Base-by-base conservation (phyloP, 2,329 filamentous ascomycete species). In the Rutstroemia sydowiana region DNA sequence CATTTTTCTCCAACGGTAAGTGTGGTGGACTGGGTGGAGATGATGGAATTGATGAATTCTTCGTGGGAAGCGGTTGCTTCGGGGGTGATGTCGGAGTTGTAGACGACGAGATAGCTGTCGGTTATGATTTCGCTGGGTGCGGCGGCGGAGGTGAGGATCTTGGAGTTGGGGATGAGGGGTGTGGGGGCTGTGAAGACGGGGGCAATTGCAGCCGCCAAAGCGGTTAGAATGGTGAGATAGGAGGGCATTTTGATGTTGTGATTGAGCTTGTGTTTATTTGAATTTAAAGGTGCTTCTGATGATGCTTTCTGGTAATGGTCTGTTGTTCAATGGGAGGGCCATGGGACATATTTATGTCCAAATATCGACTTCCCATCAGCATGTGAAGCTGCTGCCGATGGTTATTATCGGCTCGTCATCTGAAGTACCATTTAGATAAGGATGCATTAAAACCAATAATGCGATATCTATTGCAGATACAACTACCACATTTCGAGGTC, bases 81-180 rank as follows among this genome's bases (percentile, higher is more conserved):
- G 20, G 74, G 68, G 55, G 68, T 70, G 58, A 73, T 74, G 51
- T 73, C 75, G 57, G 70, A 71, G 65, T 83, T 79, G 71, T 82
- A 84, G 53, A 85, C 79, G 50, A 84, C 79, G 56, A 85, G 84
- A 67, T 82, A 85, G 45, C 73, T 72, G 69, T 79, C 75, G 28
- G 75, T 68, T 37, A 84, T 73, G 53, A 76, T 66, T 59, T 79
- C 69, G 9, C 58, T 58, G 50, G 72, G 73, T 30, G 72, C 66
- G 2, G 71, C 64, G 63, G 82, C 83, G 60, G 68, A 66, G 60
- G 62, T 60, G 51, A 65, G 65, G 42, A 61, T 47, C 45, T 63
- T 44, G 9, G 41, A 32, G n/a, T 51, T 41, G 23, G 30, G 41
- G 2, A 37, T 21, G 14, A 14, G 8, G 21, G 42, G 16, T 20